Percentiles rank a stretch among this genome's conserved stretches.
phyloP scores from a whole-genome alignment of 2,329 filamentous ascomycete species.

The Aspergillus tanneri region DNA sequence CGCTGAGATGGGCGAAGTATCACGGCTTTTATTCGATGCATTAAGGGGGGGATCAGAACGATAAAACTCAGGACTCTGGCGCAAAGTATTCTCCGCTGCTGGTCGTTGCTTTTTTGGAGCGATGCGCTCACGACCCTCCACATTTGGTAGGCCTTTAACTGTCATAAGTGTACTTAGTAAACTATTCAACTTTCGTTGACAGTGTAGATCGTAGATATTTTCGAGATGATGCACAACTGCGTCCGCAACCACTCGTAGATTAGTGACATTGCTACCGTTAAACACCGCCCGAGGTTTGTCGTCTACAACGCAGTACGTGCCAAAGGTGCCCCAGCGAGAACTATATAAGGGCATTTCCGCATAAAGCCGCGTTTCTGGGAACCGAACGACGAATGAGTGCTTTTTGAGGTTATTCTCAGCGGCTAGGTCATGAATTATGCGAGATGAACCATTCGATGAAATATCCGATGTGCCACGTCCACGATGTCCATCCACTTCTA shows the following conservation, averaged over 20 bases:
- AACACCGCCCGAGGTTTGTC: slow-evolving; percentile 52
- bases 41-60: slow-evolving; percentile 6
- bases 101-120: not conserved
- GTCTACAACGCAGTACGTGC: slow-evolving; percentile 59
- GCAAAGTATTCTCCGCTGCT: not conserved
- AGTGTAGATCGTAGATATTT: slow-evolving; percentile 51
- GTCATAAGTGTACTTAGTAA: slow-evolving; percentile 55
- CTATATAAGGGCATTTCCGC: slow-evolving; percentile 61
- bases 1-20: not conserved
- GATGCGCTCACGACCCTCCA: not conserved
- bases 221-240: slow-evolving; percentile 60
- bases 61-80: slow-evolving; percentile 7
- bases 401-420: slow-evolving; percentile 36
- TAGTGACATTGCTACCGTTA: slow-evolving; percentile 11
- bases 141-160: slow-evolving; percentile 38
- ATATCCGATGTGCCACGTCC: not conserved
- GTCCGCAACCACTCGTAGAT: slow-evolving; percentile 12
- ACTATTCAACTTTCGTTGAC: slow-evolving; percentile 54
- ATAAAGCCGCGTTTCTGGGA: slow-evolving; percentile 49
- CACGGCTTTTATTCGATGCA: not conserved
- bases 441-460: slow-evolving; percentile 15
- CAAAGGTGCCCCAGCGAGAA: slow-evolving; percentile 55
- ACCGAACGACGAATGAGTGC: slow-evolving; percentile 33
- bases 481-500: slow-evolving; percentile 2
- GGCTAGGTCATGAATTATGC: slow-evolving; percentile 40